A percentile compares a stretch with the other conserved stretches of the same genome.
phyloP scores from a whole-genome alignment of 768 basidiomycete genomes.

The Phallus indusiatus region DNA sequence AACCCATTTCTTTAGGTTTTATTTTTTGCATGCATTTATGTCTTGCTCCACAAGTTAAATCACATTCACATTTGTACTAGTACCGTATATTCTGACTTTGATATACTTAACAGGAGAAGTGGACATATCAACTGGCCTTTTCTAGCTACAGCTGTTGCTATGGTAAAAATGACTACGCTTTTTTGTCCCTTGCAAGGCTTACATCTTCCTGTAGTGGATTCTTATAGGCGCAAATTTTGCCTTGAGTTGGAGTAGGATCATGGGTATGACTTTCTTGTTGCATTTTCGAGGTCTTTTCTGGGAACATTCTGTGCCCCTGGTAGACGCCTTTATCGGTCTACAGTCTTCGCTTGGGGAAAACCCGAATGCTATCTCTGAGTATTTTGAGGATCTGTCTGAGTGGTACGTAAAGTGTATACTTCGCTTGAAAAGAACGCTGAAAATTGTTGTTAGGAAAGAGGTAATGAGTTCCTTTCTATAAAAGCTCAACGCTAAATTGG shows the following conservation, averaged over 20 bases:
- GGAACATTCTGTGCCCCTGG: background rate
- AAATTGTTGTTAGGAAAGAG: background rate
- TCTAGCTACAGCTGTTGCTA: background rate
- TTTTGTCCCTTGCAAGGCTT: background rate
- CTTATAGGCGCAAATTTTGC: constrained; percentile 1
- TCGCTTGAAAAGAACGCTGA: background rate
- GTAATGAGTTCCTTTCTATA: background rate
- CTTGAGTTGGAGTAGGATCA: constrained; percentile 1
- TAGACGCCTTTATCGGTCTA: background rate
- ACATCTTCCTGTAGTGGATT: background rate
- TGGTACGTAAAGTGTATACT: background rate
- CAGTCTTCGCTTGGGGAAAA: background rate
- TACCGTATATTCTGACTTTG: background rate
- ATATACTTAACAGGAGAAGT: background rate
- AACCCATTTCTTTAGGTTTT: background rate
- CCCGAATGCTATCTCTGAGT: background rate
- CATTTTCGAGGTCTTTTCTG: background rate
- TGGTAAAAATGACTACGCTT: background rate
- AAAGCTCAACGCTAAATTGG: background rate
- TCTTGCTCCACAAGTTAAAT: background rate
- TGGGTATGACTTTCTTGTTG: background rate
- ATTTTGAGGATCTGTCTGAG: background rate
- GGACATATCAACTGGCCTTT: constrained; percentile 2
- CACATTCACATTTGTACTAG: background rate
- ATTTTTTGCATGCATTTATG: background rate